Evolutionary conservation across 2,329 filamentous ascomycete genomes (phyloP), one percentile per base, ranked within the genome.

Genomic region (Colletotrichum scovillei): DNA sequence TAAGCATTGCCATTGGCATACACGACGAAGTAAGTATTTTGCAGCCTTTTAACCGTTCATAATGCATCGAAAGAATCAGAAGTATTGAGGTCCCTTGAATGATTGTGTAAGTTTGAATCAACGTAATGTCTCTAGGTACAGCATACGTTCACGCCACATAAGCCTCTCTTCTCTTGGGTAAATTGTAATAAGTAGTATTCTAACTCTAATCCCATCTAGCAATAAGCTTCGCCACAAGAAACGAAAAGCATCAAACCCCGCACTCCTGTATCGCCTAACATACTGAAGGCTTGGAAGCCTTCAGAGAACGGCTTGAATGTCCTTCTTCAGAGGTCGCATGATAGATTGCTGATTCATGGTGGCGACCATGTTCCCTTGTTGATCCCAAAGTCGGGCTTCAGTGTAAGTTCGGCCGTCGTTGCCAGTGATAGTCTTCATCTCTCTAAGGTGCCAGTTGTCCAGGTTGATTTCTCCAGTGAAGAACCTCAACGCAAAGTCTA

Each of bases 401-500:
- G 80, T 79, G 76, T 82, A 88, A 2, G 85, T 83, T 32, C 88
- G 79, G 1, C 86, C 87, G 26, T 79, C 79, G 0, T 79, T 82
- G 1, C 78, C 87, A 1, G 79, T 79, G 11, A 78, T 77, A 0
- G 83, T 85, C 59, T 72, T 79, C 38, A 83, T 78, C 79, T 88
- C 84, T 55, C 80, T 78, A 49, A 88, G 67, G 76, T 84, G 80
- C 86, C 87, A 89, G 26, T 80, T 62, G 7, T 76, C 75, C 55
- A 87, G 9, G 64, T 86, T 80, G 0, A 86, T 68, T 0, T 82
- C 80, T 0, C 79, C 81, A 1, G 77, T 78, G 72, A 87, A 85
- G 7, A 87, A 75, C 0, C 87, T 79, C 69, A 89, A 69, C 4
- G 88, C 83, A 77, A 89, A 89, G 74, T 89, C 87, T n/a, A 89